These are phyloP conservation scores for Barnettozyma sucrosica DNA, from an alignment of 805 yeast species.

Conservation along the genomic window DNA sequence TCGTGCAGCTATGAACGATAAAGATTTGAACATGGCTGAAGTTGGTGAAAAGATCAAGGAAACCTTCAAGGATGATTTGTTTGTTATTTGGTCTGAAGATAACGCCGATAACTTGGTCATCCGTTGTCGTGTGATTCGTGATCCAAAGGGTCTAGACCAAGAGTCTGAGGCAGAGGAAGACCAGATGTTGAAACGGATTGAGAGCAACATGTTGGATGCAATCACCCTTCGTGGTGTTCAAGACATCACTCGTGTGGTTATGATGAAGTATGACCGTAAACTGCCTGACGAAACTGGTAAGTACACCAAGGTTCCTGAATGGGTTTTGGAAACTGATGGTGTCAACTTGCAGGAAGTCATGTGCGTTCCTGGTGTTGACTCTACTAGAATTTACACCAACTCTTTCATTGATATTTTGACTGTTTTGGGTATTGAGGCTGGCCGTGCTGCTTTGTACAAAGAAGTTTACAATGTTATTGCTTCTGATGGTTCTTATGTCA, in stretches of 20 bases:
- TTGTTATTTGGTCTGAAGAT: constrained; percentile 98
- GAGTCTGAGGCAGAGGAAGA: constrained; percentile 96
- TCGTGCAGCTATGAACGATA: constrained; percentile 98
- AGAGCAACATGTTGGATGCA: constrained; percentile 92
- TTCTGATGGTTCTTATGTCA: constrained; percentile 98
- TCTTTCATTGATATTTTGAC: constrained; percentile 93
- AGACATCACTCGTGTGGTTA: constrained; percentile 73
- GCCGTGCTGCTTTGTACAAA: constrained; percentile 87
- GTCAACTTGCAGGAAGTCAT: constrained; percentile 92
- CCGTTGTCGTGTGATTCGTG: constrained; percentile 98
- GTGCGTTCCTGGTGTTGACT: constrained; percentile 91
- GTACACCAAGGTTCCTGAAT: constrained; percentile 82
- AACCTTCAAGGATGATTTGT: constrained; percentile 89
- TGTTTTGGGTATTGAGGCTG: constrained; percentile 97
- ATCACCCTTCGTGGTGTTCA: constrained; percentile 94
- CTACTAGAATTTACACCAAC: constrained; percentile 86
- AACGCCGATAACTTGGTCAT: constrained; percentile 93
- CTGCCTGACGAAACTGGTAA: constrained; percentile 80
- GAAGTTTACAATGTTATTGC: constrained; percentile 97
- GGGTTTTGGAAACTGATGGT: constrained; percentile 99
- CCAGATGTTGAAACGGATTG: constrained; percentile 90
- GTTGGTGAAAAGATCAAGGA: constrained; percentile 94
- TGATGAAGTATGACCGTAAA: constrained; percentile 78
- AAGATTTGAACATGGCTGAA: constrained; percentile 95
- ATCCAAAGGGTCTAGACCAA: constrained; percentile 87